Percentiles rank a stretch among this genome's conserved stretches.
Evolutionary conservation across 139 green algal genomes (phyloP).

Genomic region (Haematococcus sp.): DNA sequence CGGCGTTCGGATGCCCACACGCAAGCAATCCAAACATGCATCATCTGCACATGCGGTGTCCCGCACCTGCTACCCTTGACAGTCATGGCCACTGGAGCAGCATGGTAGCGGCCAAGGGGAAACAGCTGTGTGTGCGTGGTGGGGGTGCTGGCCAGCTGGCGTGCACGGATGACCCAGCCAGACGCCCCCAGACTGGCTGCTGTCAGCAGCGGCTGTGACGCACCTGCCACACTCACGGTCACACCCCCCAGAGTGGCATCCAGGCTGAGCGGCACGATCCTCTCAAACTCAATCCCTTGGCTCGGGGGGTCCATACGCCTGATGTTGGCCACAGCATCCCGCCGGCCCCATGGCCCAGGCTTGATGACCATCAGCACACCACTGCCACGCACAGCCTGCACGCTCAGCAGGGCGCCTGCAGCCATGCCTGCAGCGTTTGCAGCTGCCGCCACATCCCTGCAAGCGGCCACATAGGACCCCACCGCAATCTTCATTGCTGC

Average conservation of each 20-base stretch:
- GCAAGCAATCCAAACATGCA: too few species aligned
- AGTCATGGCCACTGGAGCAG: slow-evolving; percentile 25
- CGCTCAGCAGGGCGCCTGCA: not conserved
- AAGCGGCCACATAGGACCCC: too few species aligned
- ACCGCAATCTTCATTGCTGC: too few species aligned
- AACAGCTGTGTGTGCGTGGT: slow-evolving; percentile 10
- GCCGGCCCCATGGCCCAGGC: not conserved
- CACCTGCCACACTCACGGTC: not conserved
- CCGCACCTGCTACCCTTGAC: slow-evolving; percentile 46
- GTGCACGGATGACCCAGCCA: slow-evolving; percentile 50
- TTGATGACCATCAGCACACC: not conserved
- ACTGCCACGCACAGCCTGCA: not conserved
- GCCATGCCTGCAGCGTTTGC: not conserved
- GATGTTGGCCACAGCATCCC: slow-evolving; percentile 11
- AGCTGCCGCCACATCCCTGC: too few species aligned
- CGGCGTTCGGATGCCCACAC: too few species aligned
- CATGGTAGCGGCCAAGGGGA: slow-evolving; percentile 48
- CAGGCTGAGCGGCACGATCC: slow-evolving; percentile 50
- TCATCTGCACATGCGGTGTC: too few species aligned
- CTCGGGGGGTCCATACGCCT: slow-evolving; percentile 39
- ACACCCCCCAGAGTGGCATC: slow-evolving; percentile 36
- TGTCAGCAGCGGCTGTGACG: slow-evolving; percentile 8
- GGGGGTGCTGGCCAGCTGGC: slow-evolving; percentile 55
- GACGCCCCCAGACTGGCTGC: slow-evolving; percentile 20
- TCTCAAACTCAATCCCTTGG: slow-evolving; percentile 32